Percentiles rank a stretch among this genome's conserved stretches.
These are phyloP conservation scores for Maudiozyma humilis DNA, from an alignment of 1,139 yeast genomes.

Conservation along the genomic window DNA sequence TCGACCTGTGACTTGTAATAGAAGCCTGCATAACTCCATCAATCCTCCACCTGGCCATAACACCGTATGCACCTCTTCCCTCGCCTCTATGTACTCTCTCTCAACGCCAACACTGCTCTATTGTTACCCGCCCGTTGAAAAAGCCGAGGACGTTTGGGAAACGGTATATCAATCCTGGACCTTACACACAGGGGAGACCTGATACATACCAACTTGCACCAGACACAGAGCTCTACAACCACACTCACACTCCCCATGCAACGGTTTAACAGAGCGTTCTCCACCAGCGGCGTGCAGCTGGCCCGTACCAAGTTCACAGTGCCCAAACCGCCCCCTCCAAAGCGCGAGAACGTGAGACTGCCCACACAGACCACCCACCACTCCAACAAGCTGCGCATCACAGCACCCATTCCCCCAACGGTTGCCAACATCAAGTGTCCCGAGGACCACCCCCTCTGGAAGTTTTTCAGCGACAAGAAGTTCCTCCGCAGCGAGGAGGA, in stretches of 20 bases:
- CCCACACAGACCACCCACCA: constrained; percentile 11
- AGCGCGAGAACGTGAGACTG: constrained; percentile 6
- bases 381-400: constrained; percentile 38
- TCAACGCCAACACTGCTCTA: no score
- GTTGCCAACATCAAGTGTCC: constrained; percentile 62
- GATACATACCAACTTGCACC: no score
- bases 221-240: neutral
- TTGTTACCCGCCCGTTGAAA: no score
- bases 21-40: no score
- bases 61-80: no score
- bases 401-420: constrained; percentile 84
- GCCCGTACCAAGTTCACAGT: constrained; percentile 9
- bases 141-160: no score
- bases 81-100: no score
- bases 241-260: neutral
- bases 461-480: constrained; percentile 63
- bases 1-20: no score
- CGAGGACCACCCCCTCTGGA: constrained; percentile 93
- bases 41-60: no score
- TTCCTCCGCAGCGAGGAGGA: constrained; percentile 55
- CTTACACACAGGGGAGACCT: no score
- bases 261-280: constrained; percentile 1
- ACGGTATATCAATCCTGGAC: no score
- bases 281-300: neutral
- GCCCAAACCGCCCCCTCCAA: constrained; percentile 10